Conservation (phyloP, 2,329 filamentous ascomycete genomes). For the Endothia cerciana region DNA sequence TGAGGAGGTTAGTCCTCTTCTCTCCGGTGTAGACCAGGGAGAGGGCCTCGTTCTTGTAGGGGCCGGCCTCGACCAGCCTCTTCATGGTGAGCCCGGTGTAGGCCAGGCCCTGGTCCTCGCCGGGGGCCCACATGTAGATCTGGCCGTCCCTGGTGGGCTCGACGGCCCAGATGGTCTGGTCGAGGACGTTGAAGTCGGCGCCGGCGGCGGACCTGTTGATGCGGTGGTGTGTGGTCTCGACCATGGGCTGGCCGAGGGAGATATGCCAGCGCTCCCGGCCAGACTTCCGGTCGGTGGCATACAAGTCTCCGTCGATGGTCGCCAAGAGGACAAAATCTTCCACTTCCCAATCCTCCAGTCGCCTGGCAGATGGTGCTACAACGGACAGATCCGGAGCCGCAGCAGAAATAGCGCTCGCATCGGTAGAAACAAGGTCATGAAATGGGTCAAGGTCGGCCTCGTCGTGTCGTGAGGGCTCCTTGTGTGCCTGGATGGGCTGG, state of each 20-base stretch:
- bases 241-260: conserved; percentile 82
- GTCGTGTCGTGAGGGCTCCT: conserved; percentile 7
- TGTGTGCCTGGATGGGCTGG: conserved; percentile 21
- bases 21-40: conserved; percentile 87
- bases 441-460: conserved; percentile 30
- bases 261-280: conserved; percentile 86
- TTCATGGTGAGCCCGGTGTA: conserved; percentile 78
- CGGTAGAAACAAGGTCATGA: conserved; percentile 49
- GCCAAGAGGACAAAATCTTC: conserved; percentile 99
- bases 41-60: conserved; percentile 74
- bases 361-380: conserved; percentile 97
- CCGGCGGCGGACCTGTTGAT: conserved; percentile 66
- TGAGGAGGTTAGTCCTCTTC: conserved; percentile 89
- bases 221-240: conserved; percentile 84
- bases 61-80: conserved; percentile 81
- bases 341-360: conserved; percentile 98
- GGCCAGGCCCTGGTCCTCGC: conserved; percentile 61
- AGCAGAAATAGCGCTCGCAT: conserved; percentile 97
- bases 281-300: conserved; percentile 86
- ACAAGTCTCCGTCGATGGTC: conserved; percentile 97
- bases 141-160: conserved; percentile 87
- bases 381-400: conserved; percentile 96
- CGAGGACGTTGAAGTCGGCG: conserved; percentile 66
- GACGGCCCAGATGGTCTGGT: conserved; percentile 93
- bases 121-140: conserved; percentile 84